phyloP scores from a whole-genome alignment of 305 asterid species.

The Ilex paraguariensis region DNA sequence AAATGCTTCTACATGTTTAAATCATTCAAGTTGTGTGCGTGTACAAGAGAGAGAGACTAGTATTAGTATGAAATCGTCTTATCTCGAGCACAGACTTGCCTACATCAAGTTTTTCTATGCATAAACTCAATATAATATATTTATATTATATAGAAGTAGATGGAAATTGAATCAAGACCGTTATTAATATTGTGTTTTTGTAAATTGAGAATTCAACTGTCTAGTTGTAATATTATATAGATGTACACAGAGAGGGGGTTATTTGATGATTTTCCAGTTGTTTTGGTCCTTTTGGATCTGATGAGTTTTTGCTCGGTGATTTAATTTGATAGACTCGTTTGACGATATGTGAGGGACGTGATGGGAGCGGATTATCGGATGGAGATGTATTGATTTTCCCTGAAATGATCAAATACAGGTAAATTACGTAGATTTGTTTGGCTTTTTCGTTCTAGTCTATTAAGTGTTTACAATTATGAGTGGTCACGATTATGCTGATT shows the following conservation, averaged over 20 bases:
- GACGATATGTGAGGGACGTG: slow-evolving; percentile 73
- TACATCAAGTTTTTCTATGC: too few species aligned
- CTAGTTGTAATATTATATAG: too few species aligned
- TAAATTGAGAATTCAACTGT: too few species aligned
- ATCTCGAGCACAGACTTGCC: too few species aligned
- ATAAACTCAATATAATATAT: too few species aligned
- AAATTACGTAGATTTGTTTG: slow-evolving; percentile 2
- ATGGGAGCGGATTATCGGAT: slow-evolving; percentile 48
- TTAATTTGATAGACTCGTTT: slow-evolving; percentile 55
- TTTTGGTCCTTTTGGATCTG: neutral
- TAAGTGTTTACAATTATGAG: too few species aligned
- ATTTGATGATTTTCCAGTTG: neutral
- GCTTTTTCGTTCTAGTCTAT: neutral
- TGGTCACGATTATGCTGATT: too few species aligned
- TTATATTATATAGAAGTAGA: too few species aligned
- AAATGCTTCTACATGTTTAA: neutral
- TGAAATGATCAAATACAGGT: slow-evolving; percentile 81
- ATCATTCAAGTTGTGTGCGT: neutral
- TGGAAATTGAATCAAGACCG: too few species aligned
- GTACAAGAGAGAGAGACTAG: neutral
- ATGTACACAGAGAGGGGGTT: too few species aligned
- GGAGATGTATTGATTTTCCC: slow-evolving; percentile 91
- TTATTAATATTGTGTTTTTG: too few species aligned
- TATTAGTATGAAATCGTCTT: neutral
- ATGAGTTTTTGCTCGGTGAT: neutral